Base-by-base conservation (phyloP, 169 alveolate species). In the Cryptosporidium bovis region DNA sequence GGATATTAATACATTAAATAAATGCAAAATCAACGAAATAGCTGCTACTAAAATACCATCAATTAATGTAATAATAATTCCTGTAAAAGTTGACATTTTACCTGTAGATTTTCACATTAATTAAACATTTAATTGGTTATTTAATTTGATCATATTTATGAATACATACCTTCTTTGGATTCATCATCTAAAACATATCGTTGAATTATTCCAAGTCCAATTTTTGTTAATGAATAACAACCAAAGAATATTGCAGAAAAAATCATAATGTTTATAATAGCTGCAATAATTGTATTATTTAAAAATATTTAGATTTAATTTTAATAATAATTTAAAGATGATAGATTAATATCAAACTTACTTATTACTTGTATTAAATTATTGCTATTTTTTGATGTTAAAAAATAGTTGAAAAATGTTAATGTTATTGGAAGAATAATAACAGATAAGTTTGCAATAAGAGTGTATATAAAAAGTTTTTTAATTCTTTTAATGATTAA, bases 181-280 rank as follows among this genome's bases (percentile, higher is more conserved):
- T 71, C 69, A 36, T 53, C 84, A n/a, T 53, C 84, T 18, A 55
- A 34, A 36, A 13, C n/a, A n/a, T 51, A n/a, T 13, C 36, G 66
- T 20, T 53, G 60, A 24, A 71, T 51, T 15, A 56, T 10, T 36
- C 60, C 60, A 60, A 71, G 44, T 6, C 84, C 84, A 40, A 71
- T 71, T 33, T 71, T 71, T 6, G 84, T 65, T n/a, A 56, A 65
- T 12, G 84, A 71, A 18, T 71, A 71, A 16, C 66, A 71, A 3
- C 69, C 84, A 29, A 71, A 71, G 24, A 71, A 71, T 24, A 71
- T 33, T 7, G 68, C 56, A 6, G 69, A 71, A 56, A 71, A 71
- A 2, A 29, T 27, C 55, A 51, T 51, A 51, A 31, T 20, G 27
- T 48, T 53, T 29, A 33, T 51, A 31, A 71, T 16, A 12, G 68